Percentiles rank a stretch among this genome's conserved stretches.
phyloP scores from a whole-genome alignment of 106 monocot species.

The Allium fistulosum region DNA sequence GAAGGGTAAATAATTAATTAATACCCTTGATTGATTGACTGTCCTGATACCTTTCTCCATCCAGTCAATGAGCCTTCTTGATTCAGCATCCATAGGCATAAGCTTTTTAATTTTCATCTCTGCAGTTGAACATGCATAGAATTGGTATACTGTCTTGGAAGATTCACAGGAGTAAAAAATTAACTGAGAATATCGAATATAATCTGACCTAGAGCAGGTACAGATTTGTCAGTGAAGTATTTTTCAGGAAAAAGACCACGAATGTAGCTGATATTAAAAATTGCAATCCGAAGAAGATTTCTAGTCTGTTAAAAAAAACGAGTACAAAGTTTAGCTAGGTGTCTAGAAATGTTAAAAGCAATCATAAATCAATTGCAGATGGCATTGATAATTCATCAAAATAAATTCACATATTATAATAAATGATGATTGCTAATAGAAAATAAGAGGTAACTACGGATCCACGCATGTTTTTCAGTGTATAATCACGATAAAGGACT shows the following conservation, averaged over 20 bases:
- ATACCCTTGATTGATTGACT: neutral
- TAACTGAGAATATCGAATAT: neutral
- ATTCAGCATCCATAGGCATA: slow-evolving; percentile 89
- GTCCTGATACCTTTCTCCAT: slow-evolving; percentile 89
- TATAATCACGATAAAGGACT: no score
- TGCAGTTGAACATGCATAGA: slow-evolving; percentile 9
- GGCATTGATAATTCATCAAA: no score
- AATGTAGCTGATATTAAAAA: slow-evolving; percentile 98
- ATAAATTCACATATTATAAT: no score
- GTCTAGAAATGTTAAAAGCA: neutral
- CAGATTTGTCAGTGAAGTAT: slow-evolving; percentile 95
- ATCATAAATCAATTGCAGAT: neutral
- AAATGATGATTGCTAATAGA: no score
- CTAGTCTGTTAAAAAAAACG: slow-evolving; percentile 44
- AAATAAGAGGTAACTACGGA: no score
- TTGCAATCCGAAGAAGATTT: slow-evolving; percentile 92
- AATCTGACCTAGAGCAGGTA: slow-evolving; percentile 78
- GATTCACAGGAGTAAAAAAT: no score
- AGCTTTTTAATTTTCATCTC: slow-evolving; percentile 99
- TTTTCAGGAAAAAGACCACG: slow-evolving; percentile 95
- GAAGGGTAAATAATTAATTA: neutral
- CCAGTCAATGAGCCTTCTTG: slow-evolving; percentile 92
- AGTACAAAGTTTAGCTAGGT: neutral
- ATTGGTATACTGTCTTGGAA: no score
- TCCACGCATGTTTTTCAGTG: no score